These are phyloP conservation scores for Arthrobotrys conoides DNA, from an alignment of 2,329 filamentous ascomycete genomes.

Conservation along the genomic window DNA sequence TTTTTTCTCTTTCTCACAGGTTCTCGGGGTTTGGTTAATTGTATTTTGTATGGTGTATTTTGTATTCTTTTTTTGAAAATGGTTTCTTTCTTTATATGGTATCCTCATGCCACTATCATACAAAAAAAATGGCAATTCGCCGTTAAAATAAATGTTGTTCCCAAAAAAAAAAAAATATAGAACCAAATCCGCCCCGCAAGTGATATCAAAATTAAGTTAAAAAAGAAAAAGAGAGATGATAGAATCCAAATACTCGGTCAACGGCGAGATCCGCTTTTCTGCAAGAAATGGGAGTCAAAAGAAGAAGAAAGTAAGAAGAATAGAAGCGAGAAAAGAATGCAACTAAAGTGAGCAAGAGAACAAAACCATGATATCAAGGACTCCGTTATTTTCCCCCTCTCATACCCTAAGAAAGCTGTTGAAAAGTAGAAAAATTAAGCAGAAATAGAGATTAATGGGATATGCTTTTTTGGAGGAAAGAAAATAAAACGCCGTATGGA, in stretches of 20 bases:
- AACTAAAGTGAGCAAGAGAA: too few species aligned
- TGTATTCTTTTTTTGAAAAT: conserved; percentile 28
- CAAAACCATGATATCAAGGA: background rate
- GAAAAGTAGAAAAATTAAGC: background rate
- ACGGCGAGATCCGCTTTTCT: conserved; percentile 41
- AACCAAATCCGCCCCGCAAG: background rate
- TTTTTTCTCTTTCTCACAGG: too few species aligned
- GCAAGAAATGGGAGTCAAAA: background rate
- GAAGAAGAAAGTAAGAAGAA: conserved; percentile 16
- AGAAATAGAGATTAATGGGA: conserved; percentile 24
- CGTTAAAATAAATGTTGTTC: too few species aligned
- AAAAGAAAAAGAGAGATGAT: conserved; percentile 3
- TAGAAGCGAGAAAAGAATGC: background rate
- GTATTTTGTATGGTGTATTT: conserved; percentile 13
- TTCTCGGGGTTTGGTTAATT: too few species aligned
- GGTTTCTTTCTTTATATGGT: conserved; percentile 44
- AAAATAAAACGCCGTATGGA: conserved; percentile 33
- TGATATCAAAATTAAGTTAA: background rate
- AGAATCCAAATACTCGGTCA: conserved; percentile 14
- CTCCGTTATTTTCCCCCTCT: conserved; percentile 6
- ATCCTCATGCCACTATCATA: conserved; percentile 51
- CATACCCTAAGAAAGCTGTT: conserved; percentile 3
- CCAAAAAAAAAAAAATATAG: background rate
- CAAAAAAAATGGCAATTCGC: conserved; percentile 25
- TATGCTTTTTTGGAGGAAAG: conserved; percentile 37